A percentile compares a stretch with the other conserved stretches of the same genome.
Conservation (phyloP, 306 rosid species). For the Rosa persica region DNA sequence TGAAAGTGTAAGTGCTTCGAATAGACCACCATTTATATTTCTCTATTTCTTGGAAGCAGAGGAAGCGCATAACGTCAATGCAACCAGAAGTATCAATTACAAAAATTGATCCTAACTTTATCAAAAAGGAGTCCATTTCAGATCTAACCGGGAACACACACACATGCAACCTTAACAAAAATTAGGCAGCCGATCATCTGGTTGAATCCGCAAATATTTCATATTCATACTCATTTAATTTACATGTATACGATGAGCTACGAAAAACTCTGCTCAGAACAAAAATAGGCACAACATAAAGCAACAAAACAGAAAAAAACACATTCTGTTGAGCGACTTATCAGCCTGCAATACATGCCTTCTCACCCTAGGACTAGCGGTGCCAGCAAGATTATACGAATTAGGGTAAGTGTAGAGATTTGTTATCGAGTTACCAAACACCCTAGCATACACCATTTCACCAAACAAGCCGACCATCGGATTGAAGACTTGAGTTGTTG, state of each 20-base stretch:
- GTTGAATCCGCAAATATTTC: slow-evolving; percentile 2
- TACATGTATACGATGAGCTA: slow-evolving; percentile 29
- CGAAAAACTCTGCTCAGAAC: slow-evolving; percentile 43
- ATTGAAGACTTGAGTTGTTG: slow-evolving; percentile 37
- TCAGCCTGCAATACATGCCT: slow-evolving; percentile 68
- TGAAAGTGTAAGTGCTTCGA: no score
- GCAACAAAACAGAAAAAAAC: slow-evolving; percentile 79
- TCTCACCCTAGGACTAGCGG: slow-evolving; percentile 57
- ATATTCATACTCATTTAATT: slow-evolving; percentile 22
- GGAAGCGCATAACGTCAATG: no score
- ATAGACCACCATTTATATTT: no score
- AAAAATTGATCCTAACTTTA: no score
- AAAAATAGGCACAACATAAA: slow-evolving; percentile 59
- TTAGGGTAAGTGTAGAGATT: slow-evolving; percentile 57
- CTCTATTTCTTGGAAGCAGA: no score
- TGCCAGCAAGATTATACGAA: slow-evolving; percentile 52
- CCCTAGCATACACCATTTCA: slow-evolving; percentile 67
- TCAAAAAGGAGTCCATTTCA: no score
- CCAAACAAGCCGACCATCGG: slow-evolving; percentile 58
- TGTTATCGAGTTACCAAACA: slow-evolving; percentile 65
- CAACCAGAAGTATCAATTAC: no score
- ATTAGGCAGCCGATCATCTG: not conserved
- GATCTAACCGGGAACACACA: no score
- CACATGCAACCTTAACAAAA: not conserved
- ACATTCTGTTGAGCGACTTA: slow-evolving; percentile 65